phyloP scores from a whole-genome alignment of 306 rosid species.

The Glycyrrhiza uralensis region DNA sequence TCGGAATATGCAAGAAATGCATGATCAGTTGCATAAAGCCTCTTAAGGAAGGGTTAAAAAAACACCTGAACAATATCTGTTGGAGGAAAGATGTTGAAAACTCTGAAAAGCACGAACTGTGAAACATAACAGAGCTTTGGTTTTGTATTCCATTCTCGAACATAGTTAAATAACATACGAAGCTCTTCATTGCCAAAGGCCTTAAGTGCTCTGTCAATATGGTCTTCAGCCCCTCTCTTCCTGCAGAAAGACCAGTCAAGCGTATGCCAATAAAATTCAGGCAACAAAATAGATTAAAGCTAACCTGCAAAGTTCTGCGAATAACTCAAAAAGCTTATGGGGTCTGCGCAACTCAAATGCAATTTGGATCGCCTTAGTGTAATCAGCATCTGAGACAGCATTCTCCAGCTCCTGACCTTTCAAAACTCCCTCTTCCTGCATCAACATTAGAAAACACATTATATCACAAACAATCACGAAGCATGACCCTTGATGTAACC shows the following conservation, averaged over 20 bases:
- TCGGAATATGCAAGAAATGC: background rate
- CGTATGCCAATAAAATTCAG: background rate
- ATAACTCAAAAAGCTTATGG: slow-evolving; percentile 61
- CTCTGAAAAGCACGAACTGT: slow-evolving; percentile 70
- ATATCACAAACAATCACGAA: background rate
- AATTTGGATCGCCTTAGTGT: slow-evolving; percentile 75
- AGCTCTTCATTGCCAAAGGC: slow-evolving; percentile 62
- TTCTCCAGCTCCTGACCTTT: slow-evolving; percentile 94
- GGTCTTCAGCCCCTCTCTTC: slow-evolving; percentile 56
- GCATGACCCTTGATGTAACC: background rate
- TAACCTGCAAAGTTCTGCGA: slow-evolving; percentile 80
- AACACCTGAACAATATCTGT: slow-evolving; percentile 65
- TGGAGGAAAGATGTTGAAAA: slow-evolving; percentile 75
- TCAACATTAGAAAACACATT: slow-evolving; percentile 26
- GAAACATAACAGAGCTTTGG: slow-evolving; percentile 88
- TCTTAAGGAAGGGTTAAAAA: background rate
- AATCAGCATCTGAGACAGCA: slow-evolving; percentile 87
- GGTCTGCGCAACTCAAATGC: slow-evolving; percentile 87
- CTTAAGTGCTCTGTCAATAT: slow-evolving; percentile 54
- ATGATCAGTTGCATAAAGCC: background rate
- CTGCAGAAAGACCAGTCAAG: slow-evolving; percentile 48
- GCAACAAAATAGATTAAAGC: slow-evolving; percentile 6
- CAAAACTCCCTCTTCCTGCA: slow-evolving; percentile 87
- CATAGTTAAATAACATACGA: slow-evolving; percentile 53
- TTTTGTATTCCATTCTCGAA: slow-evolving; percentile 91